These are phyloP conservation scores for Fusarium sp. DNA, from an alignment of 2,329 filamentous ascomycete species.

Conservation along the genomic window DNA sequence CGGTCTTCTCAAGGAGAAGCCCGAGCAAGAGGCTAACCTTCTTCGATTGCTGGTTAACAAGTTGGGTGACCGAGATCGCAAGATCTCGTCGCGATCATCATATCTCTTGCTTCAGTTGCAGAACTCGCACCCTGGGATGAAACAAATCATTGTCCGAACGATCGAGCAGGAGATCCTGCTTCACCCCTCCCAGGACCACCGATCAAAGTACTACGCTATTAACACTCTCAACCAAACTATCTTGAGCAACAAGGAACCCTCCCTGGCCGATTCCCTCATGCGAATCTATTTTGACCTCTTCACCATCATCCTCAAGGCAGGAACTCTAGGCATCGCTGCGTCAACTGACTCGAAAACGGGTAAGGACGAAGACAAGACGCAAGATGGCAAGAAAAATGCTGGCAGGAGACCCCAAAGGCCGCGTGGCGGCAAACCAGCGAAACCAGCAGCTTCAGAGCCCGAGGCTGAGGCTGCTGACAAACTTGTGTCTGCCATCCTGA, in stretches of 20 bases:
- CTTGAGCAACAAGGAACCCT: conserved; percentile 82
- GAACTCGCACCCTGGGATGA: conserved; percentile 92
- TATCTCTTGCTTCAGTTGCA: conserved; percentile 93
- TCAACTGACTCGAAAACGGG: conserved; percentile 56
- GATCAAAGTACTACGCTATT: conserved; percentile 94
- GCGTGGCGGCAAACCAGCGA: conserved; percentile 32
- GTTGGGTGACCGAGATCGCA: conserved; percentile 92
- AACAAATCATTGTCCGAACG: conserved; percentile 81
- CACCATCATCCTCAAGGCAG: conserved; percentile 77
- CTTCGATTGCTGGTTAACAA: conserved; percentile 94
- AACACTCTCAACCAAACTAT: conserved; percentile 98
- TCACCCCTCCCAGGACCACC: conserved; percentile 83
- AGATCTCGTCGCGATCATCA: conserved; percentile 92
- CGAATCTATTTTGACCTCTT: conserved; percentile 95
- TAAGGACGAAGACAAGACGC: conserved; percentile 46
- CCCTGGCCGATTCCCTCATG: conserved; percentile 80
- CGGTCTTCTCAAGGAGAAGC: conserved; percentile 91
- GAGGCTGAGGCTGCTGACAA: conserved; percentile 81
- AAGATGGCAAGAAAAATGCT: conserved; percentile 5
- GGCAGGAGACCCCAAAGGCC: conserved; percentile 42
- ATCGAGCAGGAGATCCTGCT: conserved; percentile 91
- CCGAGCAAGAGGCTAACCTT: conserved; percentile 95
- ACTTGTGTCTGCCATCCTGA: conserved; percentile 88
- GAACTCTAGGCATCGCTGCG: conserved; percentile 50
- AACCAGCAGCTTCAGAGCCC: conserved; percentile 55